phyloP scores from a whole-genome alignment of 257 asterid genomes.

The Nicotiana paniculata region DNA sequence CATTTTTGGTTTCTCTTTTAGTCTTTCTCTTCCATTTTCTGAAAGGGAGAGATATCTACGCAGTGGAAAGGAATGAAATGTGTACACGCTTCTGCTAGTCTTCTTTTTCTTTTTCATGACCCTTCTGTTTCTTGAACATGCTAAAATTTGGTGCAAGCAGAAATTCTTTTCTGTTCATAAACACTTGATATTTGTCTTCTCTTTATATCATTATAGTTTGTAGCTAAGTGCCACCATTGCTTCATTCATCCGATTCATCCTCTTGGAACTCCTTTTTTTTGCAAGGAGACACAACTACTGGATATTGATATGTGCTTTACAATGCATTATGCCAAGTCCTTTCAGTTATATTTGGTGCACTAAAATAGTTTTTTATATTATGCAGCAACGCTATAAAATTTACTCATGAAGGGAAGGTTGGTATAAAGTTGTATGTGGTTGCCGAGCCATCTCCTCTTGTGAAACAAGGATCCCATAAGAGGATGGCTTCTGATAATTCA shows the following conservation, averaged over 20 bases:
- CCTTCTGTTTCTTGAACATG: too few species aligned
- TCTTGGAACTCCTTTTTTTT: too few species aligned
- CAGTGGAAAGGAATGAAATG: neutral
- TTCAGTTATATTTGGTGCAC: too few species aligned
- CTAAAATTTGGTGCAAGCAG: too few species aligned
- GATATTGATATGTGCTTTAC: too few species aligned
- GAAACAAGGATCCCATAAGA: constrained; percentile 25
- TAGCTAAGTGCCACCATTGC: too few species aligned
- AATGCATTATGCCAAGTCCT: too few species aligned
- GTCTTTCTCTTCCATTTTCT: neutral
- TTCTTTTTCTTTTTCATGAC: too few species aligned
- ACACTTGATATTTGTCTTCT: too few species aligned
- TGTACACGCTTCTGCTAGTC: neutral
- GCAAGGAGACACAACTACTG: too few species aligned
- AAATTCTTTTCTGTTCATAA: neutral
- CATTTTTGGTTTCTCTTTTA: neutral
- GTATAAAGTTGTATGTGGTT: constrained; percentile 66
- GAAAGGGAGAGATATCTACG: neutral
- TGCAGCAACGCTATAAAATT: constrained; percentile 84
- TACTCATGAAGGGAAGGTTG: constrained; percentile 90
- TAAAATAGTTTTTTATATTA: neutral
- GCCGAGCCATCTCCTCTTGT: constrained; percentile 28
- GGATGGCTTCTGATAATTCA: constrained; percentile 14
- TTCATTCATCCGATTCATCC: too few species aligned
- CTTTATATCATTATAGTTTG: too few species aligned